Conservation (phyloP, 2,329 filamentous ascomycete genomes). For the Penicillium sp. region DNA sequence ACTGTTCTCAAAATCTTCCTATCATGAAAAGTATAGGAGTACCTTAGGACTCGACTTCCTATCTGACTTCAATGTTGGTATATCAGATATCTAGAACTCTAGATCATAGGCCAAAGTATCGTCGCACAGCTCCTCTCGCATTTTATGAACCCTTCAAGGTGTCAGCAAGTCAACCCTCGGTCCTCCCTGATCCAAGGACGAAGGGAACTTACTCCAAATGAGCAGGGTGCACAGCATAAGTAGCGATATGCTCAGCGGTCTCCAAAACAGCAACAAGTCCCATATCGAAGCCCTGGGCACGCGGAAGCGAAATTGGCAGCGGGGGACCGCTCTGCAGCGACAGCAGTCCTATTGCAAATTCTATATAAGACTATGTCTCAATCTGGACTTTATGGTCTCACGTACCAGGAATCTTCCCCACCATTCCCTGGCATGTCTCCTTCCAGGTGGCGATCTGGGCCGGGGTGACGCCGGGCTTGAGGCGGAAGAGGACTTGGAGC, state of each 20-base stretch:
- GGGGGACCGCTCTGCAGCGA: slow-evolving; percentile 39
- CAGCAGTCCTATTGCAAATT: slow-evolving; percentile 25
- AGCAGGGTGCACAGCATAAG: slow-evolving; percentile 47
- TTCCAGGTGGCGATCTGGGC: slow-evolving; percentile 34
- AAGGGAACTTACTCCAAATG: slow-evolving; percentile 42
- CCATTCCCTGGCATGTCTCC: slow-evolving; percentile 35
- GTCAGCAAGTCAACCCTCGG: slow-evolving; percentile 1
- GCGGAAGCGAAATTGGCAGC: slow-evolving; percentile 39
- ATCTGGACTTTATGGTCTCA: not conserved
- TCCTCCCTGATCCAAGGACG: not conserved
- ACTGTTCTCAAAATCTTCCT: not conserved
- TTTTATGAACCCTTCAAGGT: slow-evolving; percentile 35
- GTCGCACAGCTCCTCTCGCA: slow-evolving; percentile 42
- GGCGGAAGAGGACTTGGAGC: slow-evolving; percentile 41
- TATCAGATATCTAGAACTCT: slow-evolving; percentile 29
- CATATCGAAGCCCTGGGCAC: slow-evolving; percentile 47
- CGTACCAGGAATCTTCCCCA: slow-evolving; percentile 43
- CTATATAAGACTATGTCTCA: not conserved
- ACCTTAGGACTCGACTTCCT: too few species aligned
- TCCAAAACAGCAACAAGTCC: slow-evolving; percentile 48
- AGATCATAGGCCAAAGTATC: slow-evolving; percentile 45
- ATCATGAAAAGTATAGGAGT: not conserved
- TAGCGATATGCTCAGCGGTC: slow-evolving; percentile 40
- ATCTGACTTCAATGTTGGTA: not conserved
- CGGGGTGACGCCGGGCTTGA: slow-evolving; percentile 39